Conservation (phyloP, 768 basidiomycete genomes). For the Lactifluus piperatus region DNA sequence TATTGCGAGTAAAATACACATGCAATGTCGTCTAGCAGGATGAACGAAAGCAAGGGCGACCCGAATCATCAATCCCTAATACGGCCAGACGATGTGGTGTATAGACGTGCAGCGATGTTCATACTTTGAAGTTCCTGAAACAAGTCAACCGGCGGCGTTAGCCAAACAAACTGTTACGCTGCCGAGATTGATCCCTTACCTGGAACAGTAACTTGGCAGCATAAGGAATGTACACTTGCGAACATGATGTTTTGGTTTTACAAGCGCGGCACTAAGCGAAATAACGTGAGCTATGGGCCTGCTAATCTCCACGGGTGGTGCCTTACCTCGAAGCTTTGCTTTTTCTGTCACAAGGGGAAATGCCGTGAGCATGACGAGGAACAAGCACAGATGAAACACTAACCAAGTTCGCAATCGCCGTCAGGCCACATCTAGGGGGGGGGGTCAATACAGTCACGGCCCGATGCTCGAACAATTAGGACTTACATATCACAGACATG, state of each 20-base stretch:
- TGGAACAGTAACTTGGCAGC: constrained; percentile 96
- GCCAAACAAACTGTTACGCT: background rate
- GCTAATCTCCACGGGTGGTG: background rate
- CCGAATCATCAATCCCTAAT: constrained; percentile 47
- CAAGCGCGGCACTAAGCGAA: constrained; percentile 70
- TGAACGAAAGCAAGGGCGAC: constrained; percentile 12
- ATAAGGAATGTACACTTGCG: constrained; percentile 89
- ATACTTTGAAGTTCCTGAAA: constrained; percentile 85
- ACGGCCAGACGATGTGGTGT: constrained; percentile 80
- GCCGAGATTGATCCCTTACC: constrained; percentile 35
- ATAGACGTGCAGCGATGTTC: constrained; percentile 86
- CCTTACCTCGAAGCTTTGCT: constrained; percentile 79
- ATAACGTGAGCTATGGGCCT: background rate
- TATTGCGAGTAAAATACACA: constrained; percentile 30
- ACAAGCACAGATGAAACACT: constrained; percentile 26
- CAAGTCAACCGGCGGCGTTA: background rate
- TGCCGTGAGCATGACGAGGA: constrained; percentile 5
- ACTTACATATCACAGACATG: constrained; percentile 96
- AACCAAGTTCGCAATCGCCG: constrained; percentile 93
- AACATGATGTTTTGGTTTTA: constrained; percentile 93
- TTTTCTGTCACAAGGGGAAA: constrained; percentile 50
- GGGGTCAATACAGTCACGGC: constrained; percentile 13
- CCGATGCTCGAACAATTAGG: background rate
- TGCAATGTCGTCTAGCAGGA: constrained; percentile 11
- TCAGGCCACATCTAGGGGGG: constrained; percentile 72